Evolutionary conservation across 1,284 basidiomycete species (phyloP).

Genomic region (Trichosporon faecale): DNA sequence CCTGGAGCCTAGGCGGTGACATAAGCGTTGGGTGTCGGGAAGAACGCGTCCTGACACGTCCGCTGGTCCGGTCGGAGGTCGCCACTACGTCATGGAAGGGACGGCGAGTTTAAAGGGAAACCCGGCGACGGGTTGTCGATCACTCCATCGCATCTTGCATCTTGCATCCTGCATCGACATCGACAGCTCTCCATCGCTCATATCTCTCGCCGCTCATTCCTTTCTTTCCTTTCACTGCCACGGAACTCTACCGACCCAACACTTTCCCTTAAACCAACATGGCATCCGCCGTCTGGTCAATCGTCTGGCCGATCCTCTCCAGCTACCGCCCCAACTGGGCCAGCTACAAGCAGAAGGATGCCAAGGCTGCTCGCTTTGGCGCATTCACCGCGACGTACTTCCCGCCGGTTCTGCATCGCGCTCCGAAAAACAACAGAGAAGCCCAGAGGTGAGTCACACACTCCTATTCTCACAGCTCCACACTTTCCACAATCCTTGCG

Average conservation of each 20-base stretch:
- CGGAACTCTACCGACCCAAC: no score
- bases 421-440: conserved; percentile 43
- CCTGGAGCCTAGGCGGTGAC: not conserved
- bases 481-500: not conserved
- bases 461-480: not conserved
- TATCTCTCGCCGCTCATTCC: not conserved
- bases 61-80: not conserved
- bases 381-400: conserved; percentile 45
- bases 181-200: not conserved
- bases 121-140: not conserved
- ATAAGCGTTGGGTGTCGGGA: not conserved
- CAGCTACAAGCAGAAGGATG: conserved; percentile 3
- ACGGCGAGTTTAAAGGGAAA: not conserved
- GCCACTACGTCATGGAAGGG: not conserved
- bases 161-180: not conserved
- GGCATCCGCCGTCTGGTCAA: conserved; percentile 2
- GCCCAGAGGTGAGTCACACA: conserved; percentile 45
- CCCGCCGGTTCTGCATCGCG: conserved; percentile 34
- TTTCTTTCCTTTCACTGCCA: not conserved
- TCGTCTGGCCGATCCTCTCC: conserved; percentile 5
- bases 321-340: not conserved
- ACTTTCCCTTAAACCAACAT: no score
- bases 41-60: not conserved
- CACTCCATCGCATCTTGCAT: not conserved
- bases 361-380: conserved; percentile 34